Evolutionary conservation across 768 basidiomycete genomes (phyloP), one percentile per base, ranked within the genome.

Genomic region (Psilocybe sp.): DNA sequence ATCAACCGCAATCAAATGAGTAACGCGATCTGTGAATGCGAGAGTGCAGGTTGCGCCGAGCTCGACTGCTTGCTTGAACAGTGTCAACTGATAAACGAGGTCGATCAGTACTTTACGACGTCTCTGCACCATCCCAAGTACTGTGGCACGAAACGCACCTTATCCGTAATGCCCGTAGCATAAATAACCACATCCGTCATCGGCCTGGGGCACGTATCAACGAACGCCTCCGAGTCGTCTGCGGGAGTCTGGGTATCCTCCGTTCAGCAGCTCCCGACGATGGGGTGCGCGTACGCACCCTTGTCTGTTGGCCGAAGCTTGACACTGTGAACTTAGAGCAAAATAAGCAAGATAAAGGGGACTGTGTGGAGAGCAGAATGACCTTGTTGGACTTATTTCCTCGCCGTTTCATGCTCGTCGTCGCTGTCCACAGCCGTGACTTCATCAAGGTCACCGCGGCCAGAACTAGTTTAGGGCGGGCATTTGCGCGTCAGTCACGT

Each of bases 21-120:
- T 95, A n/a, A 90, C 87, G 40, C 75, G 74, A 62, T 92, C 87
- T 0, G 92, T 98, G 54, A 96, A 84, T 44, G 89, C 85, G 31
- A 69, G 78, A 12, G 80, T 76, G 39, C 80, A 75, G 2, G 68
- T 69, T 20, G 91, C 94, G 10, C 94, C 94, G 12, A 97, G 84
- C 56, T 93, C 87, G 18, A 80, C 69, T 0, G 89, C 91, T 60
- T 89, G 80, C 52, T 82, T 83, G 62, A 89, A 89, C 32, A 95
- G 55, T 1, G 77, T 76, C 0, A 81, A 76, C 92, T 94, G 52
- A 13, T 40, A n/a, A n/a, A n/a, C n/a, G n/a, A n/a, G n/a, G n/a
- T n/a, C n/a, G n/a, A n/a, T n/a, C n/a, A n/a, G n/a, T n/a, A n/a
- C n/a, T n/a, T n/a, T n/a, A n/a, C n/a, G n/a, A n/a, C n/a, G n/a